A percentile compares a stretch with the other conserved stretches of the same genome.
phyloP scores from a whole-genome alignment of 306 rosid genomes.

The Sicyos baderoa region DNA sequence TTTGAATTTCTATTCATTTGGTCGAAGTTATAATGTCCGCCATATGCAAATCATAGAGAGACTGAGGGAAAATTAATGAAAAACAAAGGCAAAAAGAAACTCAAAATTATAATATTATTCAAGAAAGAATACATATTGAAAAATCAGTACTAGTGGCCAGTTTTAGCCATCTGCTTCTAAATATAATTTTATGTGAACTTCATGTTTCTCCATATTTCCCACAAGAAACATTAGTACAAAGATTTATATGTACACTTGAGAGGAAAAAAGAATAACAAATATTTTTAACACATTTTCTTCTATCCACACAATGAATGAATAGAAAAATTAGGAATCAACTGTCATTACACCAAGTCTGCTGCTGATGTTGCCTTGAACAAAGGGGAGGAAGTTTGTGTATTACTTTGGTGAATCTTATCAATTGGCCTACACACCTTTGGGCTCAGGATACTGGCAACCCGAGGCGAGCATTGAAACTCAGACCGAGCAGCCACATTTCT shows the following conservation, averaged over 20 bases:
- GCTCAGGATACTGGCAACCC: slow-evolving; percentile 22
- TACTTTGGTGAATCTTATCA: slow-evolving; percentile 8
- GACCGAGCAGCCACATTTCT: slow-evolving; percentile 38
- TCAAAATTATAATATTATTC: neutral
- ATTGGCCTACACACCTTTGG: neutral
- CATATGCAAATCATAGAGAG: too few relatives aligned
- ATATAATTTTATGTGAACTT: neutral
- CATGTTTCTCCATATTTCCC: neutral
- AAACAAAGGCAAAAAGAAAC: too few relatives aligned
- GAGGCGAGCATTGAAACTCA: slow-evolving; percentile 34
- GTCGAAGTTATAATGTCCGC: too few relatives aligned
- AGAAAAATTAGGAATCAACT: slow-evolving; percentile 11
- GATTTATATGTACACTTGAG: slow-evolving; percentile 8
- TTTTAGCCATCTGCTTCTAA: neutral
- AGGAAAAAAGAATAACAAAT: slow-evolving; percentile 3
- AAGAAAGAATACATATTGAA: neutral
- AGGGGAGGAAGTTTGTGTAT: slow-evolving; percentile 7
- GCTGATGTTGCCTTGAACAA: slow-evolving; percentile 19
- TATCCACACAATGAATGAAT: slow-evolving; percentile 17
- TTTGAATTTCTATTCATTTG: too few relatives aligned
- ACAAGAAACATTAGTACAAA: neutral
- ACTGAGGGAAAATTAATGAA: too few relatives aligned
- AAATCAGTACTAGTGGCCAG: neutral
- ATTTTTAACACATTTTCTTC: slow-evolving; percentile 4
- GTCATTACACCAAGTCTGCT: neutral